These are phyloP conservation scores for Lachnellula arida DNA, from an alignment of 2,329 filamentous ascomycete species.

Conservation along the genomic window DNA sequence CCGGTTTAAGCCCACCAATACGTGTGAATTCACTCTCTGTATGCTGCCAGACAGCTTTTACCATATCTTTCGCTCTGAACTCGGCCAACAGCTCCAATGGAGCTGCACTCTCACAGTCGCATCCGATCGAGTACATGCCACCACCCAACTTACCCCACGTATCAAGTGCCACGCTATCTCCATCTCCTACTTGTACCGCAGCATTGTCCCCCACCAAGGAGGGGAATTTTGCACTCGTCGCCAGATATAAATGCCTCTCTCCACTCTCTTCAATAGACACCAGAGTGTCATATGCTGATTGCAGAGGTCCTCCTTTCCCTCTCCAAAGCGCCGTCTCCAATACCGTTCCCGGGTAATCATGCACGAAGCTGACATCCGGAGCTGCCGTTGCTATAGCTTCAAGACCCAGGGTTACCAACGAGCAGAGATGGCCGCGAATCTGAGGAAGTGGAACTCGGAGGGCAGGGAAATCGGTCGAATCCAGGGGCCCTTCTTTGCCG, in stretches of 20 bases:
- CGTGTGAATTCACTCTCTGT: conserved; percentile 12
- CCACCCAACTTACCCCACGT: conserved; percentile 12
- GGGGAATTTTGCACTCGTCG: conserved; percentile 17
- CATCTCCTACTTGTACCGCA: conserved; percentile 2
- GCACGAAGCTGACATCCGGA: conserved; percentile 19
- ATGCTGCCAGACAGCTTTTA: conserved; percentile 12
- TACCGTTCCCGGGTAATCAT: conserved; percentile 21
- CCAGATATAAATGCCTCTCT: conserved; percentile 20
- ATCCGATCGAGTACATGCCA: conserved; percentile 18
- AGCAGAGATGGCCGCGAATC: conserved; percentile 14
- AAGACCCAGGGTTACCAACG: conserved; percentile 17
- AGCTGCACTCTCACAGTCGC: conserved; percentile 13
- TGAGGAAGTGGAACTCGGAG: conserved; percentile 7
- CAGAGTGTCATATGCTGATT: conserved; percentile 1
- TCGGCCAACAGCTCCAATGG: conserved; percentile 7
- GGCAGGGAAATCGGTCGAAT: conserved; percentile 18
- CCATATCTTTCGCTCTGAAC: conserved; percentile 12
- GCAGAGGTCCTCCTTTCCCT: conserved; percentile 1
- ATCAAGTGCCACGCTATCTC: conserved; percentile 8
- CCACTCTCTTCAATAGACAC: conserved; percentile 21
- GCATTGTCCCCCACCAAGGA: not conserved
- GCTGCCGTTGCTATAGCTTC: conserved; percentile 16
- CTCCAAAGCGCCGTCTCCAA: conserved; percentile 4
- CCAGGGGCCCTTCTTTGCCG: conserved; percentile 16
- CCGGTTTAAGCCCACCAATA: not conserved